Evolutionary conservation across 768 basidiomycete species (phyloP).

Genomic region (Suillus luteus): DNA sequence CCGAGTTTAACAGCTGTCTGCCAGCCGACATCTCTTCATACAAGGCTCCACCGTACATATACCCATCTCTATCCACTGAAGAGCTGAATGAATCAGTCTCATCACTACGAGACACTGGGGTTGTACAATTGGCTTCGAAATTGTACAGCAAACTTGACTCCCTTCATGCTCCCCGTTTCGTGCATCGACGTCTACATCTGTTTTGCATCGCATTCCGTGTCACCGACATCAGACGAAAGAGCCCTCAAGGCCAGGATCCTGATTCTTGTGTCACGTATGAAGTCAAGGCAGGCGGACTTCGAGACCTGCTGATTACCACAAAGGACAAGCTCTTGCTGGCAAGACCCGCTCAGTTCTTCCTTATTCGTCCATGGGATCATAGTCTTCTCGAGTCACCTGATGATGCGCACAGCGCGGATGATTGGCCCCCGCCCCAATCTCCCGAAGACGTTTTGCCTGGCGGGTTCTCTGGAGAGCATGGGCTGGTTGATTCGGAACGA

Average conservation of each 20-base stretch:
- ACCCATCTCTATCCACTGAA: not conserved
- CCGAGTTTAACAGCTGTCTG: slow-evolving; percentile 1
- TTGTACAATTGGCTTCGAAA: not conserved
- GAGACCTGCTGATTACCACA: not conserved
- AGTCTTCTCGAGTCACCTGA: not conserved
- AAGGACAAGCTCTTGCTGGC: not conserved
- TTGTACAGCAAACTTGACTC: not conserved
- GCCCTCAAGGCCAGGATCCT: not conserved
- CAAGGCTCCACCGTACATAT: not conserved
- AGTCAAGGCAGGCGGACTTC: not conserved
- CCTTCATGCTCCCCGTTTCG: not conserved
- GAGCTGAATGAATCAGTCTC: not conserved
- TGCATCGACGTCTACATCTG: not conserved
- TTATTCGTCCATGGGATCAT: not conserved
- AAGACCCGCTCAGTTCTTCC: not conserved
- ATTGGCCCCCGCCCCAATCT: not conserved
- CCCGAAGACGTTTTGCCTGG: not conserved
- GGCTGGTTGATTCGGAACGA: not conserved
- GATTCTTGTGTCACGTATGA: not conserved
- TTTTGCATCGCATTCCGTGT: not conserved
- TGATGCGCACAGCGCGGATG: not conserved
- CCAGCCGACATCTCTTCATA: not conserved
- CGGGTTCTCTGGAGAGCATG: not conserved
- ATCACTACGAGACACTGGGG: not conserved
- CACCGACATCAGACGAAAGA: not conserved